Percentiles rank a stretch among this genome's conserved stretches.
Evolutionary conservation across 1,284 basidiomycete genomes (phyloP).

Genomic region (Sphaerobolus stellatus): DNA sequence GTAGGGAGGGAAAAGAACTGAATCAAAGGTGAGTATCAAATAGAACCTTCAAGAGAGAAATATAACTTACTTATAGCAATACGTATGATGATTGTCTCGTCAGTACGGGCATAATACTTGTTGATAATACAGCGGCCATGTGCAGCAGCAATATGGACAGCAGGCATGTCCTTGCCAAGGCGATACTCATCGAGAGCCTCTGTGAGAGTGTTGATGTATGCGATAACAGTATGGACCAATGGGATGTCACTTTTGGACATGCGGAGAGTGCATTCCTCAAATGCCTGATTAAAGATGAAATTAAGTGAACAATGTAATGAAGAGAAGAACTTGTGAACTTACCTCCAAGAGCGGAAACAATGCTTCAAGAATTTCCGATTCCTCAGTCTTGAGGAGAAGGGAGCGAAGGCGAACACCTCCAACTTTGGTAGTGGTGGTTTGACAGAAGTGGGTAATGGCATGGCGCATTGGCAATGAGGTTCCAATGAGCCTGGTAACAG

Average conservation of each 20-base stretch:
- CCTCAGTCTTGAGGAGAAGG: conserved; percentile 15
- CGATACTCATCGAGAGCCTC: conserved; percentile 11
- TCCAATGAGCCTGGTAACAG: conserved; percentile 16
- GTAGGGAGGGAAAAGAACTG: neutral
- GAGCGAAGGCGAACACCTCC: neutral
- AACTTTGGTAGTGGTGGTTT: conserved; percentile 6
- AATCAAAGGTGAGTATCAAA: no score
- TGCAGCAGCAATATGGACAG: conserved; percentile 17
- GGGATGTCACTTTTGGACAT: no score
- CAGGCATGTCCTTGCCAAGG: conserved; percentile 5
- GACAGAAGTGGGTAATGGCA: conserved; percentile 13
- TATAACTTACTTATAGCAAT: neutral
- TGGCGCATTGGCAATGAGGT: conserved; percentile 15
- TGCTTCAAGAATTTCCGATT: conserved; percentile 20
- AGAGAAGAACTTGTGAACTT: conserved; percentile 13
- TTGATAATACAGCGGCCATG: conserved; percentile 27
- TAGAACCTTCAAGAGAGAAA: no score
- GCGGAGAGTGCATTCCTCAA: conserved; percentile 18
- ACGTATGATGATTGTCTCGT: conserved; percentile 24
- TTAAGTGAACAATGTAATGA: conserved; percentile 20
- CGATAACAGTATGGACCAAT: conserved; percentile 21
- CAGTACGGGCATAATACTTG: conserved; percentile 27
- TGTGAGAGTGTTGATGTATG: conserved; percentile 29
- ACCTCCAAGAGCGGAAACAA: conserved; percentile 17
- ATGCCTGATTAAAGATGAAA: conserved; percentile 21